Evolutionary conservation across 2,329 filamentous ascomycete species (phyloP).

Genomic region (Botrytis byssoidea): DNA sequence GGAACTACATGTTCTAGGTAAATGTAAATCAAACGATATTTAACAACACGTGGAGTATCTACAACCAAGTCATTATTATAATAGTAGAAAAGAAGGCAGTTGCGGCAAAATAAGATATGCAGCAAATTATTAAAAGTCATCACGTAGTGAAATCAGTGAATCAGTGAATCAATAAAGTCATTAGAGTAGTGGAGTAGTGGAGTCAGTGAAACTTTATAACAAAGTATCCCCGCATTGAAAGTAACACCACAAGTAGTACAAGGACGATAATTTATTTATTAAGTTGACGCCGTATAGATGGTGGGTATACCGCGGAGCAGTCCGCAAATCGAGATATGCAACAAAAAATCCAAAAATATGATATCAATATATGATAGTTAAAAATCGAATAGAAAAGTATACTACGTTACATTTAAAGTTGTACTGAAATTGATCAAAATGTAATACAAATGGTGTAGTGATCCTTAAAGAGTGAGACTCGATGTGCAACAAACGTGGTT

Average conservation of each 20-base stretch:
- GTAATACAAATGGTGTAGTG: not conserved
- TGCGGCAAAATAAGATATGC: conserved; percentile 13
- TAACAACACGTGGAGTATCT: conserved; percentile 2
- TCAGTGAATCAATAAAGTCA: too few relatives aligned
- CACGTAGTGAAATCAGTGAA: not conserved
- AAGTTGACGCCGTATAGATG: not conserved
- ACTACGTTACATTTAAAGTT: not conserved
- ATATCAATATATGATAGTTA: not conserved
- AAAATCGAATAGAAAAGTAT: not conserved
- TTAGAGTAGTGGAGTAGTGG: not conserved
- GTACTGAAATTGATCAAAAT: not conserved
- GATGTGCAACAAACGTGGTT: conserved; percentile 11
- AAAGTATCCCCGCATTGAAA: not conserved
- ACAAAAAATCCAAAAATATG: not conserved
- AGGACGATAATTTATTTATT: not conserved
- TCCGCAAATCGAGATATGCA: conserved; percentile 4
- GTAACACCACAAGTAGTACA: not conserved
- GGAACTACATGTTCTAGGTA: not conserved
- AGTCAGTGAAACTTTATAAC: not conserved
- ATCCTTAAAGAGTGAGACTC: not conserved
- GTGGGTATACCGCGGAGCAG: not conserved
- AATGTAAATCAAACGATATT: not conserved
- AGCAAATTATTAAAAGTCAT: not conserved
- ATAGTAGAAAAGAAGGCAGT: not conserved
- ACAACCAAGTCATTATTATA: not conserved